Evolutionary conservation across 148 eudicot genomes (phyloP), one percentile per base, ranked within the genome.

Genomic region (Vaccinium myrtillus): DNA sequence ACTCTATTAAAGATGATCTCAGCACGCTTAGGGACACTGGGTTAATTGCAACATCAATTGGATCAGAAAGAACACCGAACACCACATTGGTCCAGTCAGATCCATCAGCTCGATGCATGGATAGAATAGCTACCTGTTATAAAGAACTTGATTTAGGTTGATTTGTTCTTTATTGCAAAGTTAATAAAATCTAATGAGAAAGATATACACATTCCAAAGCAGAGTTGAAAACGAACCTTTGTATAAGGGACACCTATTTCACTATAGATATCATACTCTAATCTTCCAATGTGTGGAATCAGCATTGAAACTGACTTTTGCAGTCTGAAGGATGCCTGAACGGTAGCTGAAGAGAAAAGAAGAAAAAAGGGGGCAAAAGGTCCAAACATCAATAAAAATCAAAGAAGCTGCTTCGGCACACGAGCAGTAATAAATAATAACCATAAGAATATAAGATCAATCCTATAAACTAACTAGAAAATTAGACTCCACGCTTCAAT

Each of bases 1-100:
- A 70, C 56, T 82, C 91, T 46, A 92, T 78, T 70, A 92, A 85
- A 75, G 93, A 85, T 39, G 91, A 84, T 83, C 87, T 88, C 85
- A 92, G 79, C 87, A 90, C 74, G 82, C 88, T 89, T 56, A 91
- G 69, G 82, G 78, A 87, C 77, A 87, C 90, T 48, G 89, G 81
- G 36, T 86, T 87, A 74, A 85, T 83, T 19, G 88, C 55, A 81
- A 59, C 74, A 78, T 87, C 84, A 48, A 79, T 83, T 67, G 90
- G 90, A 78, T 88, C 89, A 54, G 94, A 82, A 83, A 92, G 91
- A 81, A 92, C 77, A 25, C 94, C 93, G 48, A 92, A 92, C 46
- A 90, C 85, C 77, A 91, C 93, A 77, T 91, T 58, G 2, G 93
- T 88, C 86, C 43, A 85, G 92, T 90, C 88, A 87, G 89, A 78